These are phyloP conservation scores for Apiospora pterosperma DNA, from an alignment of 2,329 filamentous ascomycete species.

Conservation along the genomic window DNA sequence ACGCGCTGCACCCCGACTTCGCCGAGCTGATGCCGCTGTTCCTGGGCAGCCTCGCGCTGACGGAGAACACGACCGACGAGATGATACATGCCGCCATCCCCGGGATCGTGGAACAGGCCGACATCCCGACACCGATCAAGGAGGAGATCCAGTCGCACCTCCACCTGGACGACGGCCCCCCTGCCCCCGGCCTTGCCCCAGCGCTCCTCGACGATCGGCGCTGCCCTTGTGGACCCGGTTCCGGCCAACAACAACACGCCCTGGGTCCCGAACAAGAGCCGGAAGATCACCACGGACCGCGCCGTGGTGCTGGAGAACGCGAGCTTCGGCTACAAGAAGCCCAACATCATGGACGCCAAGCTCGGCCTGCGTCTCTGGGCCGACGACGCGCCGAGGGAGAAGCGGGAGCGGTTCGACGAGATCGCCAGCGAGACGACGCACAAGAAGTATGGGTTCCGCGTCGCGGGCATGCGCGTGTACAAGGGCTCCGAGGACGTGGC, in stretches of 20 bases:
- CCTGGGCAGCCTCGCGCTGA: constrained; percentile 75
- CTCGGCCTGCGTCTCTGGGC: constrained; percentile 85
- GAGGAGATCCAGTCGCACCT: constrained; percentile 36
- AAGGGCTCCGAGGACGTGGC: constrained; percentile 50
- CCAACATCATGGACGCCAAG: constrained; percentile 93
- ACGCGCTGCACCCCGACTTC: constrained; percentile 64
- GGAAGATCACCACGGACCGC: constrained; percentile 69
- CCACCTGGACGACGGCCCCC: constrained; percentile 15
- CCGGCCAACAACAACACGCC: not conserved
- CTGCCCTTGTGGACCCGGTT: constrained; percentile 8
- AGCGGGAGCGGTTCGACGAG: constrained; percentile 58
- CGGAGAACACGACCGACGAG: constrained; percentile 45
- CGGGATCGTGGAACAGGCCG: constrained; percentile 33
- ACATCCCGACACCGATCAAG: constrained; percentile 39
- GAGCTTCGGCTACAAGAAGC: constrained; percentile 72
- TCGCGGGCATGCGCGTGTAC: constrained; percentile 64
- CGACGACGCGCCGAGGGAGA: constrained; percentile 60
- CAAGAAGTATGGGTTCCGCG: constrained; percentile 56
- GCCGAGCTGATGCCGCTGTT: constrained; percentile 79
- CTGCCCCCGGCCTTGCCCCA: constrained; percentile 12
- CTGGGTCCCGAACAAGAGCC: constrained; percentile 49
- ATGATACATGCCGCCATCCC: constrained; percentile 49
- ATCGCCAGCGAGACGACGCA: constrained; percentile 59
- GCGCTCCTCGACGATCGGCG: constrained; percentile 21
- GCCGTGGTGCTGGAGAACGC: constrained; percentile 86